These are phyloP conservation scores for Prinsepia uniflora DNA, from an alignment of 306 rosid species.

Conservation along the genomic window DNA sequence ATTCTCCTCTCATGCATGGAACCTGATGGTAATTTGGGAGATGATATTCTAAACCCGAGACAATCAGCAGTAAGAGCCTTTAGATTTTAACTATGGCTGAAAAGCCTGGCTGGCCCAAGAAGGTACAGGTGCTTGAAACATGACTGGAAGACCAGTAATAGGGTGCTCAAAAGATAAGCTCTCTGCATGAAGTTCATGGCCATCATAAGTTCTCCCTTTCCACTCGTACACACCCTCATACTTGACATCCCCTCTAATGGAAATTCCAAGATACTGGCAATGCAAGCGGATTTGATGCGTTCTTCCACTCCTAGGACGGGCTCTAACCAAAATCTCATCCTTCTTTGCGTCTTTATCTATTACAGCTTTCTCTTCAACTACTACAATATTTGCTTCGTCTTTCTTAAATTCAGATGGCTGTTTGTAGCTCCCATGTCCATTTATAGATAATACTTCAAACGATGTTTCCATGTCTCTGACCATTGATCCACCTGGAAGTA, in stretches of 20 bases:
- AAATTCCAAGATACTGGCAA: conserved; percentile 84
- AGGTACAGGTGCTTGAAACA: conserved; percentile 61
- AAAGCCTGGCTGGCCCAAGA: conserved; percentile 51
- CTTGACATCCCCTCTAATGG: conserved; percentile 85
- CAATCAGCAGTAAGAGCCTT: neutral
- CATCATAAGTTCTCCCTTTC: conserved; percentile 42
- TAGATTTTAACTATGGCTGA: conserved; percentile 18
- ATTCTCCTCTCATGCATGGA: conserved; percentile 5
- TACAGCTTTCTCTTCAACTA: conserved; percentile 52
- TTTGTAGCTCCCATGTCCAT: conserved; percentile 43
- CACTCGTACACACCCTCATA: conserved; percentile 79
- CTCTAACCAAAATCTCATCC: conserved; percentile 68
- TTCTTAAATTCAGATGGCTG: conserved; percentile 34
- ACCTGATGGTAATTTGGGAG: neutral
- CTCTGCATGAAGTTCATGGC: conserved; percentile 93
- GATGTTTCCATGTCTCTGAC: conserved; percentile 84
- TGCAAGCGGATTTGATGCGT: conserved; percentile 94
- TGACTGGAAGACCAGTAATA: conserved; percentile 47
- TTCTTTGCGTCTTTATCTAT: conserved; percentile 23
- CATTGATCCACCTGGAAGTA: conserved; percentile 74
- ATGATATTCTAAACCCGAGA: neutral
- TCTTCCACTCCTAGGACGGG: conserved; percentile 78
- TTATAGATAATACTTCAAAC: conserved; percentile 53
- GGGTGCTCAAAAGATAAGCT: conserved; percentile 70
- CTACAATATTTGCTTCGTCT: conserved; percentile 31